phyloP scores from a whole-genome alignment of 1,139 yeast genomes.

The Insectozyma bohioensis region DNA sequence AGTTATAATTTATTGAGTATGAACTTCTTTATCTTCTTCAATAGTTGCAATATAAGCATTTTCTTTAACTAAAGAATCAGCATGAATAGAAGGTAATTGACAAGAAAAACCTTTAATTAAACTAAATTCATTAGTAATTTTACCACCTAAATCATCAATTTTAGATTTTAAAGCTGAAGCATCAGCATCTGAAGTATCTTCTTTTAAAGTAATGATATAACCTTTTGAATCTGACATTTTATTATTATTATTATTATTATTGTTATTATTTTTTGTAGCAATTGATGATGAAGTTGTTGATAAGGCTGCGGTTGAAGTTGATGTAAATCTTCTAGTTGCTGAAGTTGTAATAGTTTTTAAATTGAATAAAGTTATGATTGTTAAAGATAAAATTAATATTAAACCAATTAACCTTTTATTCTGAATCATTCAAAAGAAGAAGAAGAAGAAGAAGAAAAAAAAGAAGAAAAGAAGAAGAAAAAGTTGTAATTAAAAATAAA shows the following conservation, averaged over 20 bases:
- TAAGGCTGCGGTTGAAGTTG: slow-evolving; percentile 1
- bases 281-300: too few relatives aligned
- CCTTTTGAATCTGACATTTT: slow-evolving; percentile 21
- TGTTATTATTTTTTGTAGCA: too few relatives aligned
- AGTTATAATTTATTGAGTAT: slow-evolving; percentile 36
- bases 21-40: slow-evolving; percentile 64
- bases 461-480: not conserved
- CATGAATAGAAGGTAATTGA: slow-evolving; percentile 51
- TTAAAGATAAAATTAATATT: slow-evolving; percentile 5
- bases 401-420: slow-evolving; percentile 6
- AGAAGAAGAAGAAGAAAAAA: slow-evolving; percentile 6
- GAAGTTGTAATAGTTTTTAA: slow-evolving; percentile 5
- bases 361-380: slow-evolving; percentile 6
- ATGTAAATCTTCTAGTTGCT: slow-evolving; percentile 1
- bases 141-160: slow-evolving; percentile 55
- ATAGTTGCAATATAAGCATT: slow-evolving; percentile 51
- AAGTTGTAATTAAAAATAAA: not conserved
- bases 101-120: slow-evolving; percentile 69
- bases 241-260: too few relatives aligned
- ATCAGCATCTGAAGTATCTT: slow-evolving; percentile 32
- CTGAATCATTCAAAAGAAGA: slow-evolving; percentile 5
- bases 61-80: slow-evolving; percentile 32
- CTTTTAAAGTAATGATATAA: slow-evolving; percentile 42
- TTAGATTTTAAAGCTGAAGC: slow-evolving; percentile 30
- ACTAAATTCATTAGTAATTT: slow-evolving; percentile 60